These are phyloP conservation scores for Typha latifolia DNA, from an alignment of 176 grass and related monocot species.

Conservation along the genomic window DNA sequence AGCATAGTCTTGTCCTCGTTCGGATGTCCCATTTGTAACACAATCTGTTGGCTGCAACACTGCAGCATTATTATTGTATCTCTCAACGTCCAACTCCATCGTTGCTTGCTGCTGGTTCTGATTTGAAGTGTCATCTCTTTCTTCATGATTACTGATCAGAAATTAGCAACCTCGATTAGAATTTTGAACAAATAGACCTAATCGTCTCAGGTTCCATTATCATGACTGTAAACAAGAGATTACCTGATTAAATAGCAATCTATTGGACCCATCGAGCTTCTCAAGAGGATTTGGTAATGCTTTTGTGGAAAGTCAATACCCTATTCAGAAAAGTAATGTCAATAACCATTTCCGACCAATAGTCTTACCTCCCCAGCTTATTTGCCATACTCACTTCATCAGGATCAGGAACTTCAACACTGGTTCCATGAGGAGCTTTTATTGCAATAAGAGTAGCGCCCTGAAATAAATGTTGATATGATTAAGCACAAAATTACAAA, in stretches of 20 bases:
- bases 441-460: slow-evolving; percentile 62
- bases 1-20: slow-evolving; percentile 18
- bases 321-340: slow-evolving; percentile 19
- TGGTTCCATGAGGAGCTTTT: slow-evolving; percentile 84
- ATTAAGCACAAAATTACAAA: not conserved
- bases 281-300: slow-evolving; percentile 62
- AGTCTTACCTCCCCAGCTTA: not conserved
- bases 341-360: not conserved
- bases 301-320: slow-evolving; percentile 46
- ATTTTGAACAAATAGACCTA: not conserved
- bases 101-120: slow-evolving; percentile 10
- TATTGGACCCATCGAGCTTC: slow-evolving; percentile 82
- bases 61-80: too few species aligned
- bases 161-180: not conserved
- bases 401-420: slow-evolving; percentile 83
- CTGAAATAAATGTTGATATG: slow-evolving; percentile 38
- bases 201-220: not conserved
- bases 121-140: slow-evolving; percentile 5
- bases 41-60: slow-evolving; percentile 18
- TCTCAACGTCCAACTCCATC: slow-evolving; percentile 10
- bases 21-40: slow-evolving; percentile 22
- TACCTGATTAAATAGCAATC: slow-evolving; percentile 81
- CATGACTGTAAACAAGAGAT: not conserved
- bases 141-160: slow-evolving; percentile 39
- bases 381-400: slow-evolving; percentile 32